Conservation (phyloP, 1,139 yeast species). For the Diutina mesorugosa region DNA sequence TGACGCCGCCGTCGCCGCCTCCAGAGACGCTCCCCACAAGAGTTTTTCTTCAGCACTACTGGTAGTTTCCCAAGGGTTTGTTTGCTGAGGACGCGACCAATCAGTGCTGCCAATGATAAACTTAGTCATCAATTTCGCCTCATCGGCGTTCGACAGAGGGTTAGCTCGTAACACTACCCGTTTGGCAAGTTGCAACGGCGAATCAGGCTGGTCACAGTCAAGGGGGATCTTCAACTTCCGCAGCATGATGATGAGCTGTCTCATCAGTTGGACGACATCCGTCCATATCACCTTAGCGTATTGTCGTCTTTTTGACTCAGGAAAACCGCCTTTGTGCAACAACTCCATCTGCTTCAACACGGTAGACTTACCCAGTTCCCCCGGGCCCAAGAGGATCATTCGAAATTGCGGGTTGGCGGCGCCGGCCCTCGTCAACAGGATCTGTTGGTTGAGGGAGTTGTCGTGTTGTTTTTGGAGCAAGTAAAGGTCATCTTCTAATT, state of each 20-base stretch:
- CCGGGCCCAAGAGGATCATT: conserved; percentile 75
- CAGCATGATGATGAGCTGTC: conserved; percentile 63
- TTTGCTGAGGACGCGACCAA: neutral
- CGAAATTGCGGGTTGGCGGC: conserved; percentile 31
- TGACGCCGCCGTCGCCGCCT: neutral
- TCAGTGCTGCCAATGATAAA: neutral
- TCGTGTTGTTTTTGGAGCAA: neutral
- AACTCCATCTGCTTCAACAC: conserved; percentile 87
- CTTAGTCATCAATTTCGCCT: conserved; percentile 12
- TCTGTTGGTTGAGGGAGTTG: neutral
- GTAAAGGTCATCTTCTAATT: neutral
- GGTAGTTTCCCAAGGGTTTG: neutral
- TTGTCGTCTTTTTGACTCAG: conserved; percentile 64
- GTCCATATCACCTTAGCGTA: conserved; percentile 92
- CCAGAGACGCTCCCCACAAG: neutral
- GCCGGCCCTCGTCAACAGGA: neutral
- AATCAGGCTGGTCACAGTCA: conserved; percentile 43
- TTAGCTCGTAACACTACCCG: conserved; percentile 24
- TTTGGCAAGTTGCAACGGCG: conserved; percentile 33
- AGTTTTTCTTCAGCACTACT: neutral
- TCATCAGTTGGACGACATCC: conserved; percentile 84
- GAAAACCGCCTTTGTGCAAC: conserved; percentile 78
- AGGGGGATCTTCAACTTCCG: conserved; percentile 45
- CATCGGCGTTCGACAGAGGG: conserved; percentile 30
- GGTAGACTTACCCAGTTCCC: conserved; percentile 94